A percentile compares a stretch with the other conserved stretches of the same genome.
phyloP scores from a whole-genome alignment of 208 protist species.

The Trypanosoma boissoni region DNA sequence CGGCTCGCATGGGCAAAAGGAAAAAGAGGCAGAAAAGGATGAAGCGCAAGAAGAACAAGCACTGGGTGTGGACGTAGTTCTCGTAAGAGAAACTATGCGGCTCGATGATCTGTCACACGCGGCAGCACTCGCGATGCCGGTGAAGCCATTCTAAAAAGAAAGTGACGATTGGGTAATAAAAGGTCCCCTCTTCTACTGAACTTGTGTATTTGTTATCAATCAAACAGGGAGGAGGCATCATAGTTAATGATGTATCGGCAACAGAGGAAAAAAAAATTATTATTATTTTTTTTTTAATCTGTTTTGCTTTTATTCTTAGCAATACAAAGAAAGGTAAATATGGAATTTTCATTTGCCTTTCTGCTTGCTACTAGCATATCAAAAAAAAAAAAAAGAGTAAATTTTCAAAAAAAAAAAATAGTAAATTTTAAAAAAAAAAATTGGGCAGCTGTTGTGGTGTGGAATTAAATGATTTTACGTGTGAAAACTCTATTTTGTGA shows the following conservation, averaged over 20 bases:
- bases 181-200: no score
- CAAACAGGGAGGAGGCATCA: no score
- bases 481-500: no score
- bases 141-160: slow-evolving; percentile 28
- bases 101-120: slow-evolving; percentile 54
- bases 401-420: background rate
- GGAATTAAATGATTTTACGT: no score
- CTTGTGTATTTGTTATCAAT: no score
- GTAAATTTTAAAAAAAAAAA: no score
- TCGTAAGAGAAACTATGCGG: slow-evolving; percentile 46
- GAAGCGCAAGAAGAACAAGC: background rate
- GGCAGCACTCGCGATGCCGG: slow-evolving; percentile 29
- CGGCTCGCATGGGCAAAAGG: slow-evolving; percentile 7
- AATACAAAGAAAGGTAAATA: background rate
- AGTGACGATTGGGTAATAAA: no score
- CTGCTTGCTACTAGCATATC: background rate
- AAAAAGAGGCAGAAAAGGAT: background rate
- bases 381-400: background rate
- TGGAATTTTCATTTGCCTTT: background rate
- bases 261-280: slow-evolving; percentile 6
- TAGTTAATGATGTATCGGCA: no score
- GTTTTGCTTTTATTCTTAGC: no score
- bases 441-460: no score
- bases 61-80: slow-evolving; percentile 41
- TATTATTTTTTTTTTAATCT: slow-evolving; percentile 11